phyloP scores from a whole-genome alignment of 352 stramenopile genomes.

The Phytophthora tubulina region DNA sequence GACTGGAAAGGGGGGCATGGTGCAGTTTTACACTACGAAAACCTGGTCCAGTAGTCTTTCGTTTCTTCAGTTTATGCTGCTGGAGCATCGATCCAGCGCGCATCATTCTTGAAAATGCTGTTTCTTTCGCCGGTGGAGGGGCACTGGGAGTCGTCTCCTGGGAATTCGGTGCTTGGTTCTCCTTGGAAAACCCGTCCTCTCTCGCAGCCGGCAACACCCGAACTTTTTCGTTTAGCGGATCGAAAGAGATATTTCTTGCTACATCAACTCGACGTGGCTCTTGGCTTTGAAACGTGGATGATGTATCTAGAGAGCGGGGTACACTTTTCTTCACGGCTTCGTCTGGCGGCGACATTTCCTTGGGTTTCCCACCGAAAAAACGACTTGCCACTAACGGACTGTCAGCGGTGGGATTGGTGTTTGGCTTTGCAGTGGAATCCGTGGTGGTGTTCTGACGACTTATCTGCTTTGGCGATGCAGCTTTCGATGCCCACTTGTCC shows the following conservation, averaged over 20 bases:
- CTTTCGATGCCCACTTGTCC: slow-evolving; percentile 32
- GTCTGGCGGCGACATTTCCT: slow-evolving; percentile 41
- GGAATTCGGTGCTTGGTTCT: slow-evolving; percentile 51
- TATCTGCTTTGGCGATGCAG: slow-evolving; percentile 2
- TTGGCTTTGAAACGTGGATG: slow-evolving; percentile 64
- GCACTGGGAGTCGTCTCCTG: not conserved
- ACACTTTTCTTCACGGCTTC: slow-evolving; percentile 42
- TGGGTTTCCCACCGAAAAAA: slow-evolving; percentile 49
- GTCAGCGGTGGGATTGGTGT: not conserved
- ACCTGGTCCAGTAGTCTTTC: slow-evolving; percentile 32
- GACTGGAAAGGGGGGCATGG: slow-evolving; percentile 25
- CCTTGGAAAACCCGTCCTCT: slow-evolving; percentile 41
- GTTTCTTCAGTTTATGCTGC: slow-evolving; percentile 67
- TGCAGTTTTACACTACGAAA: slow-evolving; percentile 27
- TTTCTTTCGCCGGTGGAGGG: slow-evolving; percentile 52
- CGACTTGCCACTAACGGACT: slow-evolving; percentile 49
- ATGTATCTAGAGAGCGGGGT: slow-evolving; percentile 14
- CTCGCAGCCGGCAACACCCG: slow-evolving; percentile 2
- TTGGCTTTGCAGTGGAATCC: not conserved
- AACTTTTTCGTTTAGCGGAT: slow-evolving; percentile 49
- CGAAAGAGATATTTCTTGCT: slow-evolving; percentile 61
- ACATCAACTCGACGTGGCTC: slow-evolving; percentile 58
- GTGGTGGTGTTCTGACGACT: not conserved
- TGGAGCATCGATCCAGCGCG: slow-evolving; percentile 64
- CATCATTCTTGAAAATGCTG: slow-evolving; percentile 89